Evolutionary conservation across 208 protist genomes (phyloP), one percentile per base, ranked within the genome.

Genomic region (Leishmania guyanensis): DNA sequence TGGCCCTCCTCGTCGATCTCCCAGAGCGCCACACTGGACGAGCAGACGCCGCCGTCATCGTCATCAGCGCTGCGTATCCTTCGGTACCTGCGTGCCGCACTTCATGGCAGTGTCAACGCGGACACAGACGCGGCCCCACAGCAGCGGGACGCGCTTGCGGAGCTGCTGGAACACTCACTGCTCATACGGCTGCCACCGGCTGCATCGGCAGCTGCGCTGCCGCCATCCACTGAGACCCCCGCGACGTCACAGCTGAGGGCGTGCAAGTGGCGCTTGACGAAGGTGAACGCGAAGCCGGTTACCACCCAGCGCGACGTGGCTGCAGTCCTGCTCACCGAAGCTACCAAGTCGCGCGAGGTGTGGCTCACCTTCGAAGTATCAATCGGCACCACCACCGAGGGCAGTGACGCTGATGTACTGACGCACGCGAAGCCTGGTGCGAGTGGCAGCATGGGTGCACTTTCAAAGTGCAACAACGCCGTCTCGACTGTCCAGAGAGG

Each of bases 261-360:
- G 74, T 77, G 74, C 54, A 39, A 65, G 56, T 86, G 82, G 84
- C 81, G 75, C 75, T 64, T 87, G 33, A 46, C 6, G 29, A 26
- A 50, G n/a, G 84, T 87, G 36, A 81, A 87, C 76, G 53, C 48
- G 36, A 69, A 54, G 54, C 2, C 79, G 1, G 84, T 87, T 1
- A 5, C 62, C n/a, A 84, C 79, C 60, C 79, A 83, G 71, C 79
- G 84, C 71, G 84, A 87, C 54, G 84, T 87, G 16, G 84, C 84
- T 6, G 75, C 75, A 2, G 84, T 76, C 29, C 64, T 87, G 46
- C 75, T 87, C 70, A 68, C 64, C 54, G 54, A 80, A 33, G 58
- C 76, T 12, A 36, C 33, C 14, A 84, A 84, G 84, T 58, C 76
- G 9, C 84, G 76, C 48, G 84, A 87, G 14, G 79, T 84, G 36